Conservation (phyloP, 805 yeast species). For the Starmerella vitae region DNA sequence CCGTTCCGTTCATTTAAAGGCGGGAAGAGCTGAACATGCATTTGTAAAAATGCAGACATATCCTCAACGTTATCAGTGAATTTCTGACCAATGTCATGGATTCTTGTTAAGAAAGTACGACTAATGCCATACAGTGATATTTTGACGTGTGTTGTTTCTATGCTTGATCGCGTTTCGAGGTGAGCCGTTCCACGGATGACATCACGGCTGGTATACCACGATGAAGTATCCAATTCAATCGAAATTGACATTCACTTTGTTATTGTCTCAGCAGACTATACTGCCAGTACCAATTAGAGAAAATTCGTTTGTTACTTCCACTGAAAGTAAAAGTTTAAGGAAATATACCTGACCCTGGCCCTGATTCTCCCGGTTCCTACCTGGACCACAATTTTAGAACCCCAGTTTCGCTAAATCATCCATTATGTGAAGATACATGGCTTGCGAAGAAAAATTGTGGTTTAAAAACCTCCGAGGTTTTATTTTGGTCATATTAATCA, state of each 20-base stretch:
- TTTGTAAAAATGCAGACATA: constrained; percentile 23
- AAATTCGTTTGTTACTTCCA: no score
- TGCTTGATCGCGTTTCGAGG: constrained; percentile 6
- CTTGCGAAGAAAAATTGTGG: constrained; percentile 47
- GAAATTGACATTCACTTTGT: constrained; percentile 2
- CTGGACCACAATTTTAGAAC: constrained; percentile 29
- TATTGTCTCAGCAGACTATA: no score
- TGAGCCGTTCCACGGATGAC: constrained; percentile 9
- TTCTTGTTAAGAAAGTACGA: constrained; percentile 39
- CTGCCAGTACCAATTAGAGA: no score
- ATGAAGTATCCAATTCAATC: constrained; percentile 10
- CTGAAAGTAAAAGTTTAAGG: no score
- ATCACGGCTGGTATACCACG: constrained; percentile 20
- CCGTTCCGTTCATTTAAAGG: constrained; percentile 21
- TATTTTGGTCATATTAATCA: constrained; percentile 51
- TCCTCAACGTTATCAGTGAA: constrained; percentile 19
- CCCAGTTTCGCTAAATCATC: constrained; percentile 49
- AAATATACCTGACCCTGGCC: no score
- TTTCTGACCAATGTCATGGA: constrained; percentile 19
- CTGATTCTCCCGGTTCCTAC: no score
- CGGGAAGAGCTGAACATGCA: constrained; percentile 27
- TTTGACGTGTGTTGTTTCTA: constrained; percentile 31
- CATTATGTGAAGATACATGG: constrained; percentile 55
- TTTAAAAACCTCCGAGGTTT: constrained; percentile 23
- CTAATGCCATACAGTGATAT: constrained; percentile 52